Evolutionary conservation across 495 filamentous ascomycete species (phyloP).

Genomic region (Hypoxylon subgilvum): DNA sequence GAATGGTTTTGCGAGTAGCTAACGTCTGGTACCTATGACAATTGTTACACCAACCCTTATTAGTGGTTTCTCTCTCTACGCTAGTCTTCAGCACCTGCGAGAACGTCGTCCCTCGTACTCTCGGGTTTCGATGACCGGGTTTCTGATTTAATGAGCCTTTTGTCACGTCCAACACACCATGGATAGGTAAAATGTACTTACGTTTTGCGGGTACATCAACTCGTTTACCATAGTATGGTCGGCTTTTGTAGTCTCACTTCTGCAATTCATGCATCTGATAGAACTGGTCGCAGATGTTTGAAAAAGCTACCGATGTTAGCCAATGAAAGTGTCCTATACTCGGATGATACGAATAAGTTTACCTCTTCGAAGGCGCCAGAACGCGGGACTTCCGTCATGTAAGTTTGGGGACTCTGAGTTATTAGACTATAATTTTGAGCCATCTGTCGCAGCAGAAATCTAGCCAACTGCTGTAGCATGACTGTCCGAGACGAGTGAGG

Average conservation of each 20-base stretch:
- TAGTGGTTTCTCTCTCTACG: constrained; percentile 80
- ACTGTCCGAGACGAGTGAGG: constrained; percentile 69
- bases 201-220: constrained; percentile 75
- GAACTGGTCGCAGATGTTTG: constrained; percentile 53
- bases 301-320: constrained; percentile 36
- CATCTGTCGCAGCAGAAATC: constrained; percentile 78
- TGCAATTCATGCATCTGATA: constrained; percentile 82
- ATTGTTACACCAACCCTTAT: constrained; percentile 85
- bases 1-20: constrained; percentile 76
- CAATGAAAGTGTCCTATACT: not conserved
- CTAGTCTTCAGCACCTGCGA: constrained; percentile 84
- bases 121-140: constrained; percentile 55
- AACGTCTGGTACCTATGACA: constrained; percentile 87
- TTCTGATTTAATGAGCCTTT: constrained; percentile 42
- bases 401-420: constrained; percentile 53
- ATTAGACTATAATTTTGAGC: constrained; percentile 70
- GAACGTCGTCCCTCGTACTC: constrained; percentile 66
- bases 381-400: constrained; percentile 11
- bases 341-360: not conserved
- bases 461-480: constrained; percentile 77
- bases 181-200: constrained; percentile 35
- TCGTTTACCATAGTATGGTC: constrained; percentile 79
- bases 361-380: constrained; percentile 40
- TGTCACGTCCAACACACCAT: constrained; percentile 16
- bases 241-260: constrained; percentile 73